These are phyloP conservation scores for Botrytis cinerea DNA, from an alignment of 2,329 filamentous ascomycete genomes.

Conservation along the genomic window DNA sequence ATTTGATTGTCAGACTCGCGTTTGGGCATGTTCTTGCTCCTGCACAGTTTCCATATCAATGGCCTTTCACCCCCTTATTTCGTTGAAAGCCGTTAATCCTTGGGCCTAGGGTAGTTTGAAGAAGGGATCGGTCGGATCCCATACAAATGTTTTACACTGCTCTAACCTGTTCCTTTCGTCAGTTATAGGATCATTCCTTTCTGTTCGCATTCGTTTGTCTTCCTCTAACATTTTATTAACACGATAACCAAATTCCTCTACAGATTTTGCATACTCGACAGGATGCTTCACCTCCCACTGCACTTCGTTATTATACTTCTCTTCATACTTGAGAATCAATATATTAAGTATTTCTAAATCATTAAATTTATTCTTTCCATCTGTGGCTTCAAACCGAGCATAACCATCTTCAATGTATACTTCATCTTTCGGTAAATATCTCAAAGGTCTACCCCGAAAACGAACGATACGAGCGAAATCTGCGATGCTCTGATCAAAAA, in stretches of 20 bases:
- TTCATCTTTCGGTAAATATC: not conserved
- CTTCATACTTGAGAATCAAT: not conserved
- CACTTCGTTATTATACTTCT: not conserved
- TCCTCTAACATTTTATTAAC: accelerated
- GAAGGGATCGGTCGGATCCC: not conserved
- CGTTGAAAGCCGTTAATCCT: not conserved
- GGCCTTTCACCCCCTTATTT: not conserved
- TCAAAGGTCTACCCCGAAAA: not conserved
- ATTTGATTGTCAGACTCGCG: not conserved
- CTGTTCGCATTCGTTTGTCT: not conserved
- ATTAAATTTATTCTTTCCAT: no score
- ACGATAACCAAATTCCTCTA: accelerated
- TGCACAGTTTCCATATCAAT: not conserved
- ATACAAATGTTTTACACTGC: not conserved
- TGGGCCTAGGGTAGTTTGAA: not conserved
- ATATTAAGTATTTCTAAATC: not conserved
- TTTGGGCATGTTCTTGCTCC: not conserved
- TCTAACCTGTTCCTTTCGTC: not conserved
- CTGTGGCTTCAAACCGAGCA: not conserved
- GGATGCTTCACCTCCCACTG: not conserved
- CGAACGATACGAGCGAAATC: not conserved
- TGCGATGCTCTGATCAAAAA: accelerated
- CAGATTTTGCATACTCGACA: not conserved
- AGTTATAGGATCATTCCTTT: not conserved
- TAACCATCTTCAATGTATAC: not conserved